Evolutionary conservation across 2,329 filamentous ascomycete genomes (phyloP), one percentile per base, ranked within the genome.

Genomic region (Talaromyces verruculosus): DNA sequence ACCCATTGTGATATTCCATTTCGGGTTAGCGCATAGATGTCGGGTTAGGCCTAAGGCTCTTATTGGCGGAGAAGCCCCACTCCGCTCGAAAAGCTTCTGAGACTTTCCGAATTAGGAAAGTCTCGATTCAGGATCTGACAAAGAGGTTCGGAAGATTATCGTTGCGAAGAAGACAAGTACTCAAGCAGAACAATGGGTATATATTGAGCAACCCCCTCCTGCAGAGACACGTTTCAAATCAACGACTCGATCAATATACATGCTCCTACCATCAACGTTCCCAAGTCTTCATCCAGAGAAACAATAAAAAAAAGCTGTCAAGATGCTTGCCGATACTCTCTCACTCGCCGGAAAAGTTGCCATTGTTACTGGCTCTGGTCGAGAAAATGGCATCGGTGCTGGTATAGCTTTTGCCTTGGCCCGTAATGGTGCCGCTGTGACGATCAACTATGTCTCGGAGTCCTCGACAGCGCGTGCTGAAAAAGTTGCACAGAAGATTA

Each of bases 311-410:
- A 22, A 1, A 13, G 22, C 33, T 4, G n/a, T 13, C 2, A 25
- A 49, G 25, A 61, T 61, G 60, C 19, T 45, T n/a, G 15, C 60
- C n/a, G 63, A 64, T 11, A 59, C 63, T 22, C 55, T 59, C 19
- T 59, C 63, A 25, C 64, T 65, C n/a, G 41, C 64, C 3, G 55
- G 57, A 5, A 65, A 65, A 45, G 25, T 53, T 13, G 64, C 64
- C 13, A 25, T 65, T 2, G 28, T 65, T n/a, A 61, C 64, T 3
- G 64, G 64, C 15, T 61, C 64, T 10, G 64, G 64, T 19, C 43
- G 30, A 4, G 57, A 53, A 55, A 65, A 61, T 47, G 64, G 64
- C 19, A 65, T 65, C 15, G 64, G 64, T 17, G 64, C 64, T 15
- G 64, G 55, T n/a, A 61, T 61, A 15, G 64, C 64, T 7, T 22